Percentiles rank a stretch among this genome's conserved stretches.
Conservation (phyloP, 2,329 filamentous ascomycete species). For the Tolypocladium pustulatum region DNA sequence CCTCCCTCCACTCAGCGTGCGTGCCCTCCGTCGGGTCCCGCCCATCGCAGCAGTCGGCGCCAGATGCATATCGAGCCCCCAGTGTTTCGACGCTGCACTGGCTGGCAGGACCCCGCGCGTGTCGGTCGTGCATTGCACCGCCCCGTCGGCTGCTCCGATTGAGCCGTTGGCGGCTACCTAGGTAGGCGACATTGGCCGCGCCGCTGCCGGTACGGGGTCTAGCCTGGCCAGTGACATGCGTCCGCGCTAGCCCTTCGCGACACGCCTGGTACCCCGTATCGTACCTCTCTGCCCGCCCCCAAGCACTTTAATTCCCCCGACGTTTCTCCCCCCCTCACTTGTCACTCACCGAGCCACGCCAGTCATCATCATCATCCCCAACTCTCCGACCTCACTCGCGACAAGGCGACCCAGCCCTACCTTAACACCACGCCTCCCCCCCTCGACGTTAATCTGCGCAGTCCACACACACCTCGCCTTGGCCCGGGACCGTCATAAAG, state of each 20-base stretch:
- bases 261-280: neutral
- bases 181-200: neutral
- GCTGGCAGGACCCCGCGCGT: neutral
- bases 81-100: neutral
- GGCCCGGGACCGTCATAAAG: neutral
- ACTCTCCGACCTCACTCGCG: neutral
- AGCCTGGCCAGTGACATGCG: neutral
- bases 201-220: neutral
- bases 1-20: neutral
- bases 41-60: neutral
- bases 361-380: neutral
- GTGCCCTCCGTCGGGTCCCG: neutral
- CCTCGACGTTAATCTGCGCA: neutral
- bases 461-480: neutral
- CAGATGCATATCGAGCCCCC: neutral
- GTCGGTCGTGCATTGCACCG: neutral
- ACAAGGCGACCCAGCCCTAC: neutral
- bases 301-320: neutral
- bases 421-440: neutral
- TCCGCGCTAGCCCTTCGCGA: neutral
- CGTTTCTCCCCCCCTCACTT: neutral
- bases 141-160: slow-evolving; percentile 1
- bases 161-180: neutral
- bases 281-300: neutral
- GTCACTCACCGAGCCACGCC: neutral